These are phyloP conservation scores for Fusarium albidum DNA, from an alignment of 2,329 filamentous ascomycete genomes.

Conservation along the genomic window DNA sequence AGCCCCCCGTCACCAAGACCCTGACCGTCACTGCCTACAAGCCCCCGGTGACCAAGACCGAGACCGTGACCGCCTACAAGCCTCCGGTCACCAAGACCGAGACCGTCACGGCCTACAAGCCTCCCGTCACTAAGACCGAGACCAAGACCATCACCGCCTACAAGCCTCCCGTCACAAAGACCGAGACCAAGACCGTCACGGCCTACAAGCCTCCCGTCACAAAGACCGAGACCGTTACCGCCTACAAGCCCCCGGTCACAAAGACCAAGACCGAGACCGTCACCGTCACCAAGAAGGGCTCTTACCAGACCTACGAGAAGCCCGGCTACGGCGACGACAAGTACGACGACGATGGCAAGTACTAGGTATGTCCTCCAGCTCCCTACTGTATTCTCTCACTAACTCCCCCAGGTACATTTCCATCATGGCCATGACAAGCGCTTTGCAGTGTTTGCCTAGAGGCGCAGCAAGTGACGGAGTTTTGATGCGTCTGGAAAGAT, in stretches of 20 bases:
- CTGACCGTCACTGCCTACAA: background rate
- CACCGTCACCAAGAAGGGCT: no score
- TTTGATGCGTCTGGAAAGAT: background rate
- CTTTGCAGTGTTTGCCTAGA: background rate
- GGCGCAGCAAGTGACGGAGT: background rate
- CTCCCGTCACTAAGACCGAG: background rate
- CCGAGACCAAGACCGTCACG: background rate
- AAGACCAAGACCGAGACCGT: background rate
- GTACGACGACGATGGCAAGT: no score
- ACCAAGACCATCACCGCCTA: background rate
- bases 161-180: conserved; percentile 18
- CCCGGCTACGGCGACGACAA: background rate
- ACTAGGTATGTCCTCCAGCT: no score
- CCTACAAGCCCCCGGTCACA: background rate
- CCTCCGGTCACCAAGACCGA: background rate
- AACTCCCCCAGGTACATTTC: background rate
- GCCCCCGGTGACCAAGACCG: conserved; percentile 16
- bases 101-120: background rate
- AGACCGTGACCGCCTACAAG: conserved; percentile 13
- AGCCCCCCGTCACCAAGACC: background rate
- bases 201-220: background rate
- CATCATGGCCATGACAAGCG: background rate
- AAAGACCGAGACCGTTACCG: background rate
- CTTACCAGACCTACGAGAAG: background rate
- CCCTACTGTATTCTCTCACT: no score